Base-by-base conservation (phyloP, 306 rosid species). In the Amphicarpaea edgeworthii region DNA sequence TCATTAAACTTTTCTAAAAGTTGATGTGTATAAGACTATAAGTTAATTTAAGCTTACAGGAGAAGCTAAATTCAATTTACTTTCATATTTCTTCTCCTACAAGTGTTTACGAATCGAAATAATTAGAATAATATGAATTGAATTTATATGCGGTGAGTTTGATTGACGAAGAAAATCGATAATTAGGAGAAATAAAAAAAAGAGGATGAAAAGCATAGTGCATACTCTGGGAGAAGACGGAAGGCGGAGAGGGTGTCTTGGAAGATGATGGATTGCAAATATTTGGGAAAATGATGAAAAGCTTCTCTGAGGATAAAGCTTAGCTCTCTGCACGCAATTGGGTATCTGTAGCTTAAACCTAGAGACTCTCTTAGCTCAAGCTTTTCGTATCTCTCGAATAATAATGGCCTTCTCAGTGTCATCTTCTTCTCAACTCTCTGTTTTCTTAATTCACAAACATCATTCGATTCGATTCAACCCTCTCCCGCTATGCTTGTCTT, bases 141-240 rank as follows among this genome's bases (percentile, higher is more conserved):
- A n/a, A n/a, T n/a, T n/a, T n/a, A n/a, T n/a, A n/a, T n/a, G n/a
- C n/a, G n/a, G n/a, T n/a, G n/a, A n/a, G n/a, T n/a, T n/a, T n/a
- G n/a, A n/a, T n/a, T n/a, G 1, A 51, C 24, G 23, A 65, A 2
- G 8, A 9, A 24, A 4, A 23, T n/a, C n/a, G n/a, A n/a, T n/a
- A n/a, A n/a, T n/a, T n/a, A 45, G 21, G 49, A 59, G 15, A 14
- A 40, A 67, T 32, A 11, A 40, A 51, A 41, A 7, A 8, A 9
- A 12, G 11, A 28, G 19, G 21, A 50, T 46, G 46, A n/a, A 19
- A 3, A 50, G 19, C 37, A 55, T 12, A 14, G 68, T n/a, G n/a
- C 85, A 49, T 82, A 93, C 98, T 87, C 62, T 5, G 97, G 96
- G 62, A 94, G 89, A 53, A 90, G 90, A 83, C 86, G 95, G 78